These are phyloP conservation scores for Cystofilobasidium bisporidii DNA, from an alignment of 768 basidiomycete genomes.

Conservation along the genomic window DNA sequence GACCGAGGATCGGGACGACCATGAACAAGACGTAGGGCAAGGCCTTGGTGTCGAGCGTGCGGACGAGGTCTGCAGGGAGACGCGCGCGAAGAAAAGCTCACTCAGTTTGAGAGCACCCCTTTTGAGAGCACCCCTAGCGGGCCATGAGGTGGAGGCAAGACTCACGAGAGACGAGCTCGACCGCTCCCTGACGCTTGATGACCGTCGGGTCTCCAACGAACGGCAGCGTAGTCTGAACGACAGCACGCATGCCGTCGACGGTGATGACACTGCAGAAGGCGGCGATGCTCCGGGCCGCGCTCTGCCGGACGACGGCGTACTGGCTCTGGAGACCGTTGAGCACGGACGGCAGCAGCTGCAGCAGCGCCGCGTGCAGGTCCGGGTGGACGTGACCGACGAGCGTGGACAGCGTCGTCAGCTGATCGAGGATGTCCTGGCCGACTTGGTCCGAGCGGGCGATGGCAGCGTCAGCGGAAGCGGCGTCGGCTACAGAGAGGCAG, in stretches of 20 bases:
- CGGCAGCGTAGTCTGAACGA: constrained; percentile 76
- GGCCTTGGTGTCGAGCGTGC: constrained; percentile 82
- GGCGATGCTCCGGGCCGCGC: constrained; percentile 75
- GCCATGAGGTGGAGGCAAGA: constrained; percentile 32
- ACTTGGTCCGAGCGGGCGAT: constrained; percentile 38
- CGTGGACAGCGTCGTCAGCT: constrained; percentile 76
- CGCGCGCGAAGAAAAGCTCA: neutral
- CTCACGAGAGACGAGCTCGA: constrained; percentile 85
- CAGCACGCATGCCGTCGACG: constrained; percentile 71
- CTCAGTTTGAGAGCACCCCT: no score
- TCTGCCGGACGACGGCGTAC: constrained; percentile 81
- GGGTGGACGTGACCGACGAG: constrained; percentile 65
- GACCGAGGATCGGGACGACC: constrained; percentile 86
- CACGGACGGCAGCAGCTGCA: constrained; percentile 65
- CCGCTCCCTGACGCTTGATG: constrained; percentile 74
- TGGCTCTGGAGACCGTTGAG: constrained; percentile 67
- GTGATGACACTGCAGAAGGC: constrained; percentile 80
- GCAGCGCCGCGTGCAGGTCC: constrained; percentile 58
- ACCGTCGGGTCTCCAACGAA: constrained; percentile 67
- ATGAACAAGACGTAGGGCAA: constrained; percentile 94
- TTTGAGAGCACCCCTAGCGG: no score
- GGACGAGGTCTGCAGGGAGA: constrained; percentile 77
- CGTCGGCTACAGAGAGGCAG: neutral
- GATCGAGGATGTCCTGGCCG: constrained; percentile 87
- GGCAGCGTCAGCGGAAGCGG: neutral